Evolutionary conservation across 2,329 filamentous ascomycete genomes (phyloP).

Genomic region (Fonsecaea multimorphosa): DNA sequence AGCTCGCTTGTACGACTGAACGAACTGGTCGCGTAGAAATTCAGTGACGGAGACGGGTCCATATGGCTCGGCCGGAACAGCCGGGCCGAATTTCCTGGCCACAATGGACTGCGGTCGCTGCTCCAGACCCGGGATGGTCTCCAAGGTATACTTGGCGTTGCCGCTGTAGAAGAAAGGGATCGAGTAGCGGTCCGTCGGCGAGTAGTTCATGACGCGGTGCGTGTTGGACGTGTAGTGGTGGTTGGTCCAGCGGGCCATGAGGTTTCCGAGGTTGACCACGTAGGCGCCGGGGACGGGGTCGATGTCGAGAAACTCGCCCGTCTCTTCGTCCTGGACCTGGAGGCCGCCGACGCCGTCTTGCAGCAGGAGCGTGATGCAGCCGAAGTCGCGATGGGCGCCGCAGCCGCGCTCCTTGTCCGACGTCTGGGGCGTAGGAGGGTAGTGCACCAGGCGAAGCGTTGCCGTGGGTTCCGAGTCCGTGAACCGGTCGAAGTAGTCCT

Average conservation of each 20-base stretch:
- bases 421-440: constrained; percentile 35
- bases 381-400: constrained; percentile 45
- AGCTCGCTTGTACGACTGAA: constrained; percentile 19
- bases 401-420: constrained; percentile 29
- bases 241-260: constrained; percentile 43
- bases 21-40: constrained; percentile 15
- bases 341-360: constrained; percentile 42
- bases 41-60: constrained; percentile 17
- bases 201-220: constrained; percentile 42
- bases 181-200: constrained; percentile 18
- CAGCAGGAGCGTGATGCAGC: constrained; percentile 44
- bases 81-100: constrained; percentile 12
- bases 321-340: constrained; percentile 44
- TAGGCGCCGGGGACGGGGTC: constrained; percentile 47
- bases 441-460: constrained; percentile 39
- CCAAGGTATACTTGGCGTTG: constrained; percentile 12
- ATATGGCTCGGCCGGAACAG: constrained; percentile 9
- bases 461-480: constrained; percentile 37
- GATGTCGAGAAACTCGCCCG: constrained; percentile 54
- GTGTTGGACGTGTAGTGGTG: constrained; percentile 41
- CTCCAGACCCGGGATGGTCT: constrained; percentile 23
- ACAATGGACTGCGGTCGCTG: background rate
- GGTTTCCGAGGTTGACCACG: constrained; percentile 43
- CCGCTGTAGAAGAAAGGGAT: constrained; percentile 25
- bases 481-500: constrained; percentile 38